Percentiles rank a stretch among this genome's conserved stretches.
Conservation (phyloP, 495 filamentous ascomycete genomes). For the Hyaloscypha bicolor region DNA sequence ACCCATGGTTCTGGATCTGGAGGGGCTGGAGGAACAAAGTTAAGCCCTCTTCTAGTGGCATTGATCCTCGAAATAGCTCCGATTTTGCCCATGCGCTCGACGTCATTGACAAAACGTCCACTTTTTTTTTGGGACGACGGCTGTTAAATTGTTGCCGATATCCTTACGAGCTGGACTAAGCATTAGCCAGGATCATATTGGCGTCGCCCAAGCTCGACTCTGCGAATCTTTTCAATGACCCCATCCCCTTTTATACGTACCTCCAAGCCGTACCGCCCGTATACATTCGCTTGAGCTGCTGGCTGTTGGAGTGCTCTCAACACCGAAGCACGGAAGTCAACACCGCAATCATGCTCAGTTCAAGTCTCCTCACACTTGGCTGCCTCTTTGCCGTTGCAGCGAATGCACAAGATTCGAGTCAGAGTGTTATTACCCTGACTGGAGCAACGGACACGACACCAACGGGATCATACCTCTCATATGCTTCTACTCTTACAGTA, state of each 20-base stretch:
- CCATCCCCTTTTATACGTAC: background rate
- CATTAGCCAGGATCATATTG: background rate
- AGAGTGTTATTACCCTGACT: conserved; percentile 21
- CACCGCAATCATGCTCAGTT: conserved; percentile 27
- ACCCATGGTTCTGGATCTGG: background rate
- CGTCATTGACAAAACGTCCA: conserved; percentile 7
- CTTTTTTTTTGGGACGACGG: conserved; percentile 8
- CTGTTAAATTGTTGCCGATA: background rate
- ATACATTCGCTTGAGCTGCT: background rate
- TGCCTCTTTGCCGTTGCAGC: conserved; percentile 33
- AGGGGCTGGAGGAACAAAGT: background rate
- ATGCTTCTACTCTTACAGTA: conserved; percentile 41
- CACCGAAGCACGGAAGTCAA: background rate
- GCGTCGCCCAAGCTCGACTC: conserved; percentile 7
- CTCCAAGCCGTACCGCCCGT: too few species aligned
- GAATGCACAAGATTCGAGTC: conserved; percentile 22
- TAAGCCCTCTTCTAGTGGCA: background rate
- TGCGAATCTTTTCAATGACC: background rate
- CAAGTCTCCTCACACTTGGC: conserved; percentile 22
- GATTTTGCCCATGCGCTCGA: conserved; percentile 1
- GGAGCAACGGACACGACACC: conserved; percentile 37
- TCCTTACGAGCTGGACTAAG: background rate
- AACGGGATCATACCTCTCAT: conserved; percentile 43
- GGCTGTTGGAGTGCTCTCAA: background rate
- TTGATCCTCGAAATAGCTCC: background rate